phyloP scores from a whole-genome alignment of 2,329 filamentous ascomycete species.

The Aspergillus puulaauensis region DNA sequence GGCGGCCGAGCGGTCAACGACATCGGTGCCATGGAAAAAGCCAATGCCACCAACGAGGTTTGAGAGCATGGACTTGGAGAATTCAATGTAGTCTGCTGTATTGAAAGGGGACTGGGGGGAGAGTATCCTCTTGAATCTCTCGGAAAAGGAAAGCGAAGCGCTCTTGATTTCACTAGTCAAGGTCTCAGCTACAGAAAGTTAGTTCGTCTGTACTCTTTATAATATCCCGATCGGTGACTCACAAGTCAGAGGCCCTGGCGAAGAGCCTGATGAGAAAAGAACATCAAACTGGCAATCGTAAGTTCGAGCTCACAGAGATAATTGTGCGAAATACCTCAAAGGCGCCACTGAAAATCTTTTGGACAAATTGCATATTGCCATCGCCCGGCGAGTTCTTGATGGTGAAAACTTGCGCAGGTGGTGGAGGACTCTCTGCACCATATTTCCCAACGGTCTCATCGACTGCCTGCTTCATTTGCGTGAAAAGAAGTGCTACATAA shows the following conservation, averaged over 20 bases:
- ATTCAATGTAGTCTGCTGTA: slow-evolving; percentile 69
- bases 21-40: slow-evolving; percentile 85
- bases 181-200: slow-evolving; percentile 50
- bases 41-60: slow-evolving; percentile 93
- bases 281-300: slow-evolving; percentile 69
- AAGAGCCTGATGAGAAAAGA: slow-evolving; percentile 78
- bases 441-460: slow-evolving; percentile 60
- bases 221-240: slow-evolving; percentile 23
- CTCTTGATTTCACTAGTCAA: slow-evolving; percentile 69
- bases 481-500: slow-evolving; percentile 56
- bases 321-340: slow-evolving; percentile 61
- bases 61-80: slow-evolving; percentile 88
- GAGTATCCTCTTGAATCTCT: slow-evolving; percentile 72
- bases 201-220: slow-evolving; percentile 8
- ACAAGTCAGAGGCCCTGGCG: slow-evolving; percentile 54
- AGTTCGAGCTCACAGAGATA: neutral
- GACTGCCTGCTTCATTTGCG: slow-evolving; percentile 63
- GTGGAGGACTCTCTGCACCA: slow-evolving; percentile 67
- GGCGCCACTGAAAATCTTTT: slow-evolving; percentile 85
- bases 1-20: slow-evolving; percentile 90
- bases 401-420: slow-evolving; percentile 82
- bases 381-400: slow-evolving; percentile 58
- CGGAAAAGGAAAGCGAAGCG: slow-evolving; percentile 67
- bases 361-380: slow-evolving; percentile 83
- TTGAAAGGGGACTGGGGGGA: slow-evolving; percentile 74